Conservation (phyloP, 2,329 filamentous ascomycete genomes). For the Lachnellula willkommii region DNA sequence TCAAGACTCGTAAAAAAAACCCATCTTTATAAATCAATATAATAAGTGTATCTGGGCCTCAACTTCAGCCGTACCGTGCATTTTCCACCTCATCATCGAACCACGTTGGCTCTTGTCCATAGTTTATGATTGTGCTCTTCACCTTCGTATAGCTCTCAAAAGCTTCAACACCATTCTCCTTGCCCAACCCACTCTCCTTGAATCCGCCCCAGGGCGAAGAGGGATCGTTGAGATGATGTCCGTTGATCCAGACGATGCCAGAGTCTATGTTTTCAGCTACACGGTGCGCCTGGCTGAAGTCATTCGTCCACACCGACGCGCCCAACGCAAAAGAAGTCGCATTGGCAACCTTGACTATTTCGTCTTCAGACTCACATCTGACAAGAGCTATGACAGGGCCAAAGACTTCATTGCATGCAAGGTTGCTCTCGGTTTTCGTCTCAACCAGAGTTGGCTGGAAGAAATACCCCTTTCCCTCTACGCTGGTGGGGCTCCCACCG, state of each 20-base stretch:
- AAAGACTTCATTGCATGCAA: conserved; percentile 86
- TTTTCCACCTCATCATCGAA: conserved; percentile 53
- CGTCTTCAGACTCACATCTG: conserved; percentile 76
- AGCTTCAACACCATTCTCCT: conserved; percentile 65
- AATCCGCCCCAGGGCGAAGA: conserved; percentile 51
- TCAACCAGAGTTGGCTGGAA: conserved; percentile 77
- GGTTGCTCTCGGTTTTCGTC: conserved; percentile 78
- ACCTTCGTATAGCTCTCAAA: conserved; percentile 54
- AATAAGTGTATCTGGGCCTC: neutral
- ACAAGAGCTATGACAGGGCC: conserved; percentile 87
- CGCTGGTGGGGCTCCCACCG: conserved; percentile 45
- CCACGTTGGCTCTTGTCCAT: conserved; percentile 52
- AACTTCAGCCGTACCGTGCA: conserved; percentile 54
- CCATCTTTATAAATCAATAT: too few relatives aligned
- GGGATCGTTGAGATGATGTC: conserved; percentile 52
- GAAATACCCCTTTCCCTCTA: conserved; percentile 60
- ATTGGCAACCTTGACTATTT: conserved; percentile 80
- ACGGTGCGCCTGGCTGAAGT: conserved; percentile 53
- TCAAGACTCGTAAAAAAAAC: too few relatives aligned
- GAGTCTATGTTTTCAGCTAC: conserved; percentile 68
- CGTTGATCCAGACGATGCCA: conserved; percentile 81
- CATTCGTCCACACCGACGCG: conserved; percentile 79
- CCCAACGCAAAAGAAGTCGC: conserved; percentile 76
- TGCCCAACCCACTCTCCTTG: conserved; percentile 52
- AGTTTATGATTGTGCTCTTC: conserved; percentile 67